Conservation (phyloP, 139 green algal genomes). For the Haematococcus sp. region DNA sequence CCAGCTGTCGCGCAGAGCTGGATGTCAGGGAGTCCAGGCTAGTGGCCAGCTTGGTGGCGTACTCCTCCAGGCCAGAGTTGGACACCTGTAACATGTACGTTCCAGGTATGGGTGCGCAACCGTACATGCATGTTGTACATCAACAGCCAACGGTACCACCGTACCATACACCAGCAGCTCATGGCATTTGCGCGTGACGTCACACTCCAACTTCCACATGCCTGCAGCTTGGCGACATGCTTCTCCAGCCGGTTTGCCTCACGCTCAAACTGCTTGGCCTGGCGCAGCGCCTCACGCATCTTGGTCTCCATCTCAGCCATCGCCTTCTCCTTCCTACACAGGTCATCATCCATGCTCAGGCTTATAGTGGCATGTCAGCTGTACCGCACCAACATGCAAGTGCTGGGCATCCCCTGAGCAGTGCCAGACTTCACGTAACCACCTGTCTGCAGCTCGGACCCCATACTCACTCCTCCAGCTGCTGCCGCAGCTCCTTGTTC, state of each 20-base stretch:
- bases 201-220: no score
- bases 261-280: slow-evolving; percentile 32
- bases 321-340: slow-evolving; percentile 23
- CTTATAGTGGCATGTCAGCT: slow-evolving; percentile 6
- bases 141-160: not conserved
- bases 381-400: not conserved
- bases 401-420: not conserved
- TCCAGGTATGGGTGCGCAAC: not conserved
- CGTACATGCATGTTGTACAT: not conserved
- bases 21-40: not conserved
- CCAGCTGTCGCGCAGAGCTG: no score
- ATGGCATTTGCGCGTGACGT: no score
- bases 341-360: not conserved
- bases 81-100: not conserved
- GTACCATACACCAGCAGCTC: no score
- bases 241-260: slow-evolving; percentile 53
- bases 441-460: slow-evolving; percentile 26
- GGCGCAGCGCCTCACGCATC: slow-evolving; percentile 32
- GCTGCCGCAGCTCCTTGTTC: slow-evolving; percentile 22
- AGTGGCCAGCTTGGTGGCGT: not conserved
- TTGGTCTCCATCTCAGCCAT: slow-evolving; percentile 43
- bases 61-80: slow-evolving; percentile 2
- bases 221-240: slow-evolving; percentile 28
- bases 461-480: slow-evolving; percentile 24
- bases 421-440: not conserved